Evolutionary conservation across 768 basidiomycete genomes (phyloP), one percentile per base, ranked within the genome.

Genomic region (Xanthoconium stramineum): DNA sequence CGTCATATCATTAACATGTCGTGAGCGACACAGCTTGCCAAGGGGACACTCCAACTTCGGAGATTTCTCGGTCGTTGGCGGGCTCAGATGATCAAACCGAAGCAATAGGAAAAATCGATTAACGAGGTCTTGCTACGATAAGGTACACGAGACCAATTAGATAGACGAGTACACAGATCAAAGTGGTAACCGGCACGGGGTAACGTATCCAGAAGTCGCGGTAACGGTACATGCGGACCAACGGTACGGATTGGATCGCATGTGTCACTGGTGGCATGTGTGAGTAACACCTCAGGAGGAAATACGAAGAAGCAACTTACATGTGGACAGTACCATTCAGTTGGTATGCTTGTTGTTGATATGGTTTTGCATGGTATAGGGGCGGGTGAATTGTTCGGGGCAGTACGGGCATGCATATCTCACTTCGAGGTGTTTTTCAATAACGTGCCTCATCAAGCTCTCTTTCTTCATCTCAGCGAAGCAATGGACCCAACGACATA

Each of bases 371-470:
- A 61, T 44, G 12, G 71, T 65, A 28, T 71, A 6, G 51, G n/a
- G 52, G 24, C 71, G 69, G 5, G 71, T 67, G 52, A 71, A 71
- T 32, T 36, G 47, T 15, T 65, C 63, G 5, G 28, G 3, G 32
- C 69, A 72, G 17, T 43, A 15, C 8, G 57, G 44, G 48, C 69
- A 71, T 4, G 8, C 0, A 32, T 59, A 52, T 40, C n/a, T 62
- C 28, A 46, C 37, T 46, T 57, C 55, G 19, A 71, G 59, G 24
- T 71, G 69, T 32, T 29, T 56, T 39, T 71, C 69, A 28, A 60
- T 60, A 17, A 71, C 45, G 17, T 72, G 69, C 15, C 71, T 59
- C 32, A 53, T 32, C 14, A 71, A 29, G 20, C 71, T 69, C 54
- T 71, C 69, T 39, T 50, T 71, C 24, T 57, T 72, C 67, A 72